Evolutionary conservation across 768 basidiomycete species (phyloP).

Genomic region (Solioccasus polychromus): DNA sequence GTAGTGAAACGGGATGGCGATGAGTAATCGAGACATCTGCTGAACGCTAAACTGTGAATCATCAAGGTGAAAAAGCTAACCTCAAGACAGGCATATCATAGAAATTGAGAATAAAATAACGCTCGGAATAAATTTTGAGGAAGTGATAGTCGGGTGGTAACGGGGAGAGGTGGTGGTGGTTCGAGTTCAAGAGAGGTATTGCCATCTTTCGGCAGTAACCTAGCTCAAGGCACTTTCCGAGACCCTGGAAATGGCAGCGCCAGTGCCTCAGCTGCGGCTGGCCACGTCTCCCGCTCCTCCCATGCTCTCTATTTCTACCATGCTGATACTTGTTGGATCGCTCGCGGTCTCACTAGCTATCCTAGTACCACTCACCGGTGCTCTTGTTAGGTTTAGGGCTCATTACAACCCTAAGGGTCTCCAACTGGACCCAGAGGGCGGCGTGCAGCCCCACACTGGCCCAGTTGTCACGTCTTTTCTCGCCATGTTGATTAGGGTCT

Average conservation of each 20-base stretch:
- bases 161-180: constrained; percentile 28
- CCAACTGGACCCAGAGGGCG: constrained; percentile 74
- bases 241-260: constrained; percentile 13
- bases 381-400: constrained; percentile 73
- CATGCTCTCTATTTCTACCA: constrained; percentile 36
- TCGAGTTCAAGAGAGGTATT: constrained; percentile 27
- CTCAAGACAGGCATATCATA: neutral
- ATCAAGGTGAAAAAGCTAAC: neutral
- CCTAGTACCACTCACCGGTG: constrained; percentile 61
- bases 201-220: constrained; percentile 21
- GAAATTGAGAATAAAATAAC: neutral
- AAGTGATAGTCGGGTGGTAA: neutral
- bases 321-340: constrained; percentile 43
- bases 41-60: neutral
- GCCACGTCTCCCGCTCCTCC: neutral
- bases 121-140: neutral
- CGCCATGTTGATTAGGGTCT: constrained; percentile 69
- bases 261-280: neutral
- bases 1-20: neutral
- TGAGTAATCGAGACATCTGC: neutral
- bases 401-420: constrained; percentile 87
- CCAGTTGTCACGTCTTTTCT: constrained; percentile 77
- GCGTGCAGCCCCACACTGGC: constrained; percentile 70
- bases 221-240: constrained; percentile 29
- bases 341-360: constrained; percentile 52